phyloP scores from a whole-genome alignment of 768 basidiomycete species.

The Trametopsis cervina region DNA sequence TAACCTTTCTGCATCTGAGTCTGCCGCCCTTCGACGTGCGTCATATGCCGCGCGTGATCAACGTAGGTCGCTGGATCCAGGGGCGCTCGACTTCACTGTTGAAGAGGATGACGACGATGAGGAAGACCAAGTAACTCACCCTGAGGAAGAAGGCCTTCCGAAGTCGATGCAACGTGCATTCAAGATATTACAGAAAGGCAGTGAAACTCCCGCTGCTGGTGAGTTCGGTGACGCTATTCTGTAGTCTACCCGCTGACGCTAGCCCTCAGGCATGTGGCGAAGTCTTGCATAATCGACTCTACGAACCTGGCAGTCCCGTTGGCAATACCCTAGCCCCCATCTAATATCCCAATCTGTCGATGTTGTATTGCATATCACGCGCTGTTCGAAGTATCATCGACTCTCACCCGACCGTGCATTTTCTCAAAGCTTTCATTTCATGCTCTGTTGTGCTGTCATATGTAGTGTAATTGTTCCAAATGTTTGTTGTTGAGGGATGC shows the following conservation, averaged over 20 bases:
- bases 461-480: not conserved
- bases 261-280: constrained; percentile 67
- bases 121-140: constrained; percentile 22
- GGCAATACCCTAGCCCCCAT: constrained; percentile 5
- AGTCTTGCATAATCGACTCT: constrained; percentile 52
- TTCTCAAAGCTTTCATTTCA: not conserved
- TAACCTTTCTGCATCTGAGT: constrained; percentile 30
- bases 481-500: not conserved
- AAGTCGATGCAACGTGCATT: constrained; percentile 45
- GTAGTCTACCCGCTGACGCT: not conserved
- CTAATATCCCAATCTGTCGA: not conserved
- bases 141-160: constrained; percentile 38
- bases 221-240: not conserved
- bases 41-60: constrained; percentile 67
- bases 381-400: not conserved
- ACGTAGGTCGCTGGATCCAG: constrained; percentile 58
- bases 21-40: constrained; percentile 49
- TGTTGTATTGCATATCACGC: not conserved
- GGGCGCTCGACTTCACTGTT: constrained; percentile 52
- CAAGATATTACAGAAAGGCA: constrained; percentile 65
- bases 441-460: not conserved
- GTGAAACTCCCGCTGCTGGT: constrained; percentile 45
- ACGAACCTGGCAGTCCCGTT: not conserved
- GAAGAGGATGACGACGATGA: constrained; percentile 46
- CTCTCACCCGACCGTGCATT: not conserved